Evolutionary conservation across 1,284 basidiomycete genomes (phyloP).

Genomic region (Tilletia horrida): DNA sequence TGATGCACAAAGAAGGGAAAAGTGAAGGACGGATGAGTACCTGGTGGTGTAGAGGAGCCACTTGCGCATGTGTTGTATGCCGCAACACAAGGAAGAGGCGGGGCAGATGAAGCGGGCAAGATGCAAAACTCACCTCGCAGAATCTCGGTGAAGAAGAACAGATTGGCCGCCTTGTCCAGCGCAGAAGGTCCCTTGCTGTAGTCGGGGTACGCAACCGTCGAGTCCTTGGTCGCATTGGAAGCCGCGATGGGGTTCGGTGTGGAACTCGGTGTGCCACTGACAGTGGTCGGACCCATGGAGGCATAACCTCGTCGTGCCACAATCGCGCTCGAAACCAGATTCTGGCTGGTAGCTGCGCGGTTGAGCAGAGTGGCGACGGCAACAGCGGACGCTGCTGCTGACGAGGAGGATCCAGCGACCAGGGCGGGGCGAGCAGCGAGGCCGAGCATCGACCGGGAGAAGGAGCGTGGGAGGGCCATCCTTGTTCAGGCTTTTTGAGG

Average conservation of each 20-base stretch:
- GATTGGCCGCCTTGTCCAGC: constrained; percentile 82
- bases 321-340: background rate
- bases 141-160: constrained; percentile 99
- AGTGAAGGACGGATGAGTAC: no score
- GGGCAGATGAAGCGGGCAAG: background rate
- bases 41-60: no score
- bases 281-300: background rate
- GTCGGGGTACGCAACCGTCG: constrained; percentile 41
- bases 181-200: constrained; percentile 65
- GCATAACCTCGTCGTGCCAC: background rate
- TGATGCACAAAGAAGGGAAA: constrained; percentile 49
- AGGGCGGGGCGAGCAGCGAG: background rate
- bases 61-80: no score
- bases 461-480: constrained; percentile 17
- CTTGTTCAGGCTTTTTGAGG: no score
- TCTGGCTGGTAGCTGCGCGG: background rate
- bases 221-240: background rate
- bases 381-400: background rate
- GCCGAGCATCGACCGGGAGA: constrained; percentile 13
- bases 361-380: constrained; percentile 7
- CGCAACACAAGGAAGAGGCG: no score
- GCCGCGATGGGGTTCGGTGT: background rate
- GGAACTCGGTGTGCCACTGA: background rate
- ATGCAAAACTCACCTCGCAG: constrained; percentile 69
- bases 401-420: background rate